Evolutionary conservation across 306 rosid species (phyloP).

Genomic region (Begonia masoniana): DNA sequence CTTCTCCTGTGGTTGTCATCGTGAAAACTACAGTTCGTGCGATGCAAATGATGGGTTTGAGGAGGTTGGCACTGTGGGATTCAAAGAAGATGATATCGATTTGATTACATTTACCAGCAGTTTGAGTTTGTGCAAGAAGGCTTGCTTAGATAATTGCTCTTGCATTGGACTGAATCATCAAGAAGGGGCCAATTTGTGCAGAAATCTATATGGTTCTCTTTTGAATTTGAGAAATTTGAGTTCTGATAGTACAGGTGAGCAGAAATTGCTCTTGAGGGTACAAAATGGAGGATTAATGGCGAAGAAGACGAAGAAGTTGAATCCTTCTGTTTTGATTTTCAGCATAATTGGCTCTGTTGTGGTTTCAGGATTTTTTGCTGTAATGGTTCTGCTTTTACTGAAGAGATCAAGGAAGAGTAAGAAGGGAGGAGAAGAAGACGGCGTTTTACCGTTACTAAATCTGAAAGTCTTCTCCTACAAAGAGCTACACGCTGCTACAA

Average conservation of each 20-base stretch:
- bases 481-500: constrained; percentile 58
- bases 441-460: constrained; percentile 27
- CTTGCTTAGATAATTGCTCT: constrained; percentile 32
- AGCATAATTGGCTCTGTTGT: constrained; percentile 26
- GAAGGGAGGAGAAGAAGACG: constrained; percentile 27
- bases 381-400: constrained; percentile 23
- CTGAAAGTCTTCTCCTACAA: constrained; percentile 54
- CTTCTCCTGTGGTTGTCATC: constrained; percentile 38
- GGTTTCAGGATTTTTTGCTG: constrained; percentile 22
- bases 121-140: constrained; percentile 21
- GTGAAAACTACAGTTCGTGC: constrained; percentile 11
- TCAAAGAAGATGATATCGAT: constrained; percentile 14
- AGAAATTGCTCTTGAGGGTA: constrained; percentile 32
- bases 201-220: constrained; percentile 27
- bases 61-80: constrained; percentile 21
- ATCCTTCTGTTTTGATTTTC: constrained; percentile 22
- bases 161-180: constrained; percentile 39
- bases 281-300: constrained; percentile 4
- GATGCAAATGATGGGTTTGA: constrained; percentile 21
- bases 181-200: constrained; percentile 23
- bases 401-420: constrained; percentile 13
- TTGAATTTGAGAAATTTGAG: constrained; percentile 39
- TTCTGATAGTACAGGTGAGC: constrained; percentile 1
- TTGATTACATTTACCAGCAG: background rate
- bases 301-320: constrained; percentile 16